phyloP scores from a whole-genome alignment of 441 rosid species.

The Pelargonium cotyledonis region DNA sequence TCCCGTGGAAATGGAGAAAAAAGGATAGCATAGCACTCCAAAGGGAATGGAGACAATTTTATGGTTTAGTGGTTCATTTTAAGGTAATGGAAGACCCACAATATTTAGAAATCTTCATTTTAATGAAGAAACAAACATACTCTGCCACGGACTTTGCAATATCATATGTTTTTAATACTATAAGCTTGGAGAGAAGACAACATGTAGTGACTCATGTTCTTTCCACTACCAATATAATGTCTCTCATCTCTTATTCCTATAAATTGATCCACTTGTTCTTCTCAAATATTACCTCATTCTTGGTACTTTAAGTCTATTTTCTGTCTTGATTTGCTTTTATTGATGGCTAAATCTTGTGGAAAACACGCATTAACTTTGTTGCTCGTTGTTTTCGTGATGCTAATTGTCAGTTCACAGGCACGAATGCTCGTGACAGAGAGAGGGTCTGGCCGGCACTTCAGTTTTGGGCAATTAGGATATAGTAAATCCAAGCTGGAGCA shows the following conservation, averaged over 20 bases:
- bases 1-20: neutral
- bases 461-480: constrained; percentile 20
- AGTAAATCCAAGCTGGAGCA: constrained; percentile 17
- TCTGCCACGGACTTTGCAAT: too few relatives aligned
- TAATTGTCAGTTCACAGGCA: neutral
- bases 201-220: neutral
- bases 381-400: neutral
- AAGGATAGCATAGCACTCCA: neutral
- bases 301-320: neutral
- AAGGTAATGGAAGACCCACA: constrained; percentile 1
- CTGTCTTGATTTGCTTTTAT: neutral
- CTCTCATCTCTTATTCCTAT: neutral
- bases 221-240: neutral
- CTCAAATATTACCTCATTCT: neutral
- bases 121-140: neutral
- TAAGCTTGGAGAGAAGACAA: neutral
- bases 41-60: neutral
- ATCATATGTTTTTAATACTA: neutral
- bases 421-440: neutral
- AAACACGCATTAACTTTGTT: neutral
- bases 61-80: neutral
- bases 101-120: neutral
- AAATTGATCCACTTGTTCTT: neutral
- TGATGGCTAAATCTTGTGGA: neutral
- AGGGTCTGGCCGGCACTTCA: constrained; percentile 3